Conservation (phyloP, 805 yeast genomes). For the Limtongia smithiae region DNA sequence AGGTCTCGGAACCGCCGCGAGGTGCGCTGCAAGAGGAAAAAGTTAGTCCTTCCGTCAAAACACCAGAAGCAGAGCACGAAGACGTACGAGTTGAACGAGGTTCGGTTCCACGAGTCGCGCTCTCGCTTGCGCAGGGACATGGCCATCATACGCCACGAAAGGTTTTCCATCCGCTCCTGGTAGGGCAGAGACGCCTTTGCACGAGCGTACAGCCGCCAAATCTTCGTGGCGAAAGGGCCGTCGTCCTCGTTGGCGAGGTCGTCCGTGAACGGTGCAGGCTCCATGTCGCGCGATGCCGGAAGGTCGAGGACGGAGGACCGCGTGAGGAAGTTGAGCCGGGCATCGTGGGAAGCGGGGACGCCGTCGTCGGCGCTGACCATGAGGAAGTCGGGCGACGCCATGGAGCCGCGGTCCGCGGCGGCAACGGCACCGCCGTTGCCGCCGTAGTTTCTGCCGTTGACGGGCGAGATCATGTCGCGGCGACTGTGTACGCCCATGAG, state of each 20-base stretch:
- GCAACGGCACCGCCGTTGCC: too few relatives aligned
- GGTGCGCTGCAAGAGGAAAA: not conserved
- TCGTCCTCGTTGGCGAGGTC: constrained; percentile 7
- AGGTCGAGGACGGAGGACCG: constrained; percentile 7
- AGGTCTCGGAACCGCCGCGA: not conserved
- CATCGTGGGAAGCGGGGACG: constrained; percentile 18
- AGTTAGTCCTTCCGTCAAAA: too few relatives aligned
- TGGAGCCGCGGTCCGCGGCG: too few relatives aligned
- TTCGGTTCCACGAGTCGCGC: not conserved
- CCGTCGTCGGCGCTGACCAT: constrained; percentile 20
- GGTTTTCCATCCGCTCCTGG: constrained; percentile 71
- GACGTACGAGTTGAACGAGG: not conserved
- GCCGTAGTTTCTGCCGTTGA: not conserved
- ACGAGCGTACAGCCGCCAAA: constrained; percentile 75
- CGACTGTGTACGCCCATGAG: not conserved
- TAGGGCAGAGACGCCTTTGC: constrained; percentile 75
- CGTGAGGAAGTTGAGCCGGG: constrained; percentile 18
- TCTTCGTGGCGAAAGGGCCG: constrained; percentile 23
- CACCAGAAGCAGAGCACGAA: not conserved
- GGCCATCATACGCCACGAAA: constrained; percentile 85
- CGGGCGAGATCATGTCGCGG: not conserved
- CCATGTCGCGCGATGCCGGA: not conserved
- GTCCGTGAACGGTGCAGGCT: not conserved
- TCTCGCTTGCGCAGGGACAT: constrained; percentile 36
- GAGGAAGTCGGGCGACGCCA: constrained; percentile 11